These are phyloP conservation scores for Kwoniella sp. DNA, from an alignment of 768 basidiomycete genomes.

Conservation along the genomic window DNA sequence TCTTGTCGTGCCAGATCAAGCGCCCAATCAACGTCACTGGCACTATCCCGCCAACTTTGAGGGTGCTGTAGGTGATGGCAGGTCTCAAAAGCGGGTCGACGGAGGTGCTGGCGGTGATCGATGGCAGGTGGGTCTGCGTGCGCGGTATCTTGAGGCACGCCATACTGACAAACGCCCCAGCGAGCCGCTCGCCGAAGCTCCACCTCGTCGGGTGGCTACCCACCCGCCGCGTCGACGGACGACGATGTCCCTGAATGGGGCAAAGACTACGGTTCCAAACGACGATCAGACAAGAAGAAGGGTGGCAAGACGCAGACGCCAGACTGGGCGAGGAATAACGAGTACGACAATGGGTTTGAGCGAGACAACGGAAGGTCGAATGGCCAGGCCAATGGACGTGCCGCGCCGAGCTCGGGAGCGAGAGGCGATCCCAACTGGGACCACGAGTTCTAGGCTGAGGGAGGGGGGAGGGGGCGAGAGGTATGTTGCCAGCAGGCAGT, in stretches of 20 bases:
- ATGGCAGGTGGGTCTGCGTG: constrained; percentile 33
- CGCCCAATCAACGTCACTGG: constrained; percentile 49
- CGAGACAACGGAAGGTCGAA: constrained; percentile 5
- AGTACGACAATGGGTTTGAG: constrained; percentile 5
- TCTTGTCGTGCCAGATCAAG: constrained; percentile 24
- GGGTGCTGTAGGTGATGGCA: constrained; percentile 39
- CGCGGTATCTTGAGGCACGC: not conserved
- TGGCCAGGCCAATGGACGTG: not conserved
- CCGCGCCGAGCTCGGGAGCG: not conserved
- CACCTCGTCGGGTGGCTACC: constrained; percentile 13
- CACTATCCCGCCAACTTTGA: constrained; percentile 52
- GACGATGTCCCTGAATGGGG: constrained; percentile 51
- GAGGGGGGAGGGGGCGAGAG: too few species aligned
- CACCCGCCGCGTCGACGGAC: constrained; percentile 25
- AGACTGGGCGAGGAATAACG: constrained; percentile 6
- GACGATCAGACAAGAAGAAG: constrained; percentile 20
- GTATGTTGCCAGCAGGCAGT: too few species aligned
- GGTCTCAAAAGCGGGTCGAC: constrained; percentile 19
- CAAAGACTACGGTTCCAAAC: constrained; percentile 45
- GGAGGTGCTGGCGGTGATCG: constrained; percentile 23
- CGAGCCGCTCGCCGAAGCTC: constrained; percentile 20
- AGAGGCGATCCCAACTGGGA: constrained; percentile 27
- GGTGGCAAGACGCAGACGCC: constrained; percentile 12
- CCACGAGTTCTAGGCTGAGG: constrained; percentile 18
- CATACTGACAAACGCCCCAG: not conserved